Base-by-base conservation (phyloP, 1,284 basidiomycete genomes). In the Austroboletus novae-zelandiae region DNA sequence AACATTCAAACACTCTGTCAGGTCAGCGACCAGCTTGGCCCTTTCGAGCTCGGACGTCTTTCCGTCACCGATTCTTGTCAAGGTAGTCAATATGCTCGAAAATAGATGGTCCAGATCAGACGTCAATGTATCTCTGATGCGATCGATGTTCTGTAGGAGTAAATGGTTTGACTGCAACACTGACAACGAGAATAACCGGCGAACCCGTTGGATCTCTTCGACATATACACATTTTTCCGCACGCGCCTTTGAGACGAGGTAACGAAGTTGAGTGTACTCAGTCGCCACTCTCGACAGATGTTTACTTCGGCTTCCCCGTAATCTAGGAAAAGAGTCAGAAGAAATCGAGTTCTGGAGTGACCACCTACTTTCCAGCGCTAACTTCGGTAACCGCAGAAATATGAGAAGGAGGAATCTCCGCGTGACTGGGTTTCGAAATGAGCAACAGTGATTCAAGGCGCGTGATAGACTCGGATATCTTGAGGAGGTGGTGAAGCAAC, bases 191-290 rank as follows among this genome's bases (percentile, higher is more conserved):
- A 48, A 47, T 51, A 46, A 60, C 64, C 62, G 61, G 83, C 90
- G 74, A 68, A 95, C 94, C 80, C 88, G 89, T 75, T 91, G 84
- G 14, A 94, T 80, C 56, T 89, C 86, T 51, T 88, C 79, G 2
- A 95, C 82, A 60, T 92, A 93, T 9, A 76, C 77, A 64, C 91
- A 91, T 2, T 79, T 78, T 59, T 92, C 86, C 11, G 74, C 73
- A 10, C 81, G 76, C 15, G 94, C 91, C 66, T 97, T 95, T 15
- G 83, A 80, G 35, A 84, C 79, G 58, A 97, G 89, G 66, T 98
- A 98, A 32, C 93, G 75, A n/a, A 98, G 77, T 65, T 98, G 94
- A 3, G 83, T 91, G 65, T 95, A 97, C 68, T 97, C 95, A 11
- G 85, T 77, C 11, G 94, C 92, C 14, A 94, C 89, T 44, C 94